Base-by-base conservation (phyloP, 768 basidiomycete species). In the Termitomyces sp. region DNA sequence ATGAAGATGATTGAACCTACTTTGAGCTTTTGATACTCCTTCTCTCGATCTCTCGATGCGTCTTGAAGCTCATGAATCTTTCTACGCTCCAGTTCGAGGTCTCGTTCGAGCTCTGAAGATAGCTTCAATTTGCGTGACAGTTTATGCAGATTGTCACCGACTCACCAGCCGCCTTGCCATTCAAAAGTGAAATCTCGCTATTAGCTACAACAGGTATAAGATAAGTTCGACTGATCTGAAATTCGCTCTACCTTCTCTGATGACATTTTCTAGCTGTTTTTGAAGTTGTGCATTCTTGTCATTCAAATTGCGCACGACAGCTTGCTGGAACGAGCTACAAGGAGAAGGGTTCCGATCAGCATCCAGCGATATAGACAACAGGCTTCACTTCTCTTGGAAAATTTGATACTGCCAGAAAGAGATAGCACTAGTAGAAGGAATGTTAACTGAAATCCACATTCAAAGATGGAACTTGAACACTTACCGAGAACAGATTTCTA, bases 371-470 rank as follows among this genome's bases (percentile, higher is more conserved):
- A 44, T 27, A 10, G 32, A 57, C 20, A 32, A 51, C 6, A 22
- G 24, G 64, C 72, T 44, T 57, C 56, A 89, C 91, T 82, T 86
- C 75, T 94, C 92, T 71, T 94, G 92, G 61, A 91, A 89, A 51
- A 87, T 82, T 66, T 94, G 92, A 69, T 94, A 94, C 69, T 92
- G 89, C 92, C 92, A 94, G 69, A 94, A 94, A 4, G 91, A 89
- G 57, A 93, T 82, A 4, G 92, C 90, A 22, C 91, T 91, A 33
- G 18, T 4, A 30, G 30, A 32, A 46, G 50, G 34, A 50, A 56
- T 26, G 14, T 37, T 32, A 53, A 47, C 40, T 30, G 18, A 12
- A 39, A 26, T 47, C 13, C 16, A 20, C 32, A 18, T 18, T 53
- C n/a, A 20, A 33, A 26, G 10, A 2, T 32, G 16, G 33, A 44